These are phyloP conservation scores for Copromyces sp. DNA, from an alignment of 495 filamentous ascomycete genomes.

Conservation along the genomic window DNA sequence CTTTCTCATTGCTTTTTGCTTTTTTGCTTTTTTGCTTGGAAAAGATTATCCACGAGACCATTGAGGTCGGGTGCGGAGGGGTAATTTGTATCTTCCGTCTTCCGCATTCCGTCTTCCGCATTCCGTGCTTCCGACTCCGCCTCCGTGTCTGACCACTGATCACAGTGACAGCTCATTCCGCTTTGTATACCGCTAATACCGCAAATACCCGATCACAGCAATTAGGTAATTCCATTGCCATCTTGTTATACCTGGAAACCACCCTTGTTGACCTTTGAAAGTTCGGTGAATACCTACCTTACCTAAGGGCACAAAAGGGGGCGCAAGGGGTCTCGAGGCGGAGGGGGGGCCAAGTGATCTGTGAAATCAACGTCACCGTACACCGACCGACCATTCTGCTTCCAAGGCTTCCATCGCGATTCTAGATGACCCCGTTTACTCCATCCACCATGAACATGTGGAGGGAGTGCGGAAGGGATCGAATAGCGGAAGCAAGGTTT, in stretches of 20 bases:
- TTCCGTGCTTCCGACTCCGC: neutral
- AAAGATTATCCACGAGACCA: neutral
- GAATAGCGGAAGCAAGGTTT: neutral
- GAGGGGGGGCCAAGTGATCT: neutral
- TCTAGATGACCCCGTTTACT: neutral
- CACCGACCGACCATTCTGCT: neutral
- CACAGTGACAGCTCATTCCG: neutral
- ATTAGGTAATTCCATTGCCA: neutral
- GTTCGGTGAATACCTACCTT: too few species aligned
- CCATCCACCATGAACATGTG: neutral
- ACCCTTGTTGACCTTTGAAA: too few species aligned
- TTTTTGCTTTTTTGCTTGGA: neutral
- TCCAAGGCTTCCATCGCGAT: neutral
- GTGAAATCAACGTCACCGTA: neutral
- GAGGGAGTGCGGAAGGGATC: neutral
- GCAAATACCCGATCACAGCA: neutral
- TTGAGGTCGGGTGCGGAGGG: neutral
- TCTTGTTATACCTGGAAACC: neutral
- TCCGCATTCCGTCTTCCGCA: constrained; percentile 16
- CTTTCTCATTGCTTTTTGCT: neutral
- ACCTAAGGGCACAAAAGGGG: neutral
- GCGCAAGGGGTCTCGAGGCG: neutral
- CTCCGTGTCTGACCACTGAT: neutral
- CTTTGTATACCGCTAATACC: neutral
- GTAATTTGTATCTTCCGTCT: neutral